phyloP scores from a whole-genome alignment of 805 yeast genomes.

The Hanseniaspora lindneri region DNA sequence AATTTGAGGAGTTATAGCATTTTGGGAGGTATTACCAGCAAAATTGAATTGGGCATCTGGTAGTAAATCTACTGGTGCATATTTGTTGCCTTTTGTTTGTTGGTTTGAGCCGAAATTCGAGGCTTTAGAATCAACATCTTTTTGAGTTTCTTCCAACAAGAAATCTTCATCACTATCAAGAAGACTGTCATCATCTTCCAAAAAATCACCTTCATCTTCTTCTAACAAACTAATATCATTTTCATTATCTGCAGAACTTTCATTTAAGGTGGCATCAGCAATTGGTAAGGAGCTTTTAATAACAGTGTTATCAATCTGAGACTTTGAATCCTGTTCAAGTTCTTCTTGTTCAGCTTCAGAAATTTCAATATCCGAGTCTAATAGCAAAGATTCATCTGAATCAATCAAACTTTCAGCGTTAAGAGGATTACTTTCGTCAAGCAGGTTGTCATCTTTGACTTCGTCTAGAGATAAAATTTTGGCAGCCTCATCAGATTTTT shows the following conservation, averaged over 20 bases:
- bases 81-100: conserved; percentile 1
- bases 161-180: conserved; percentile 26
- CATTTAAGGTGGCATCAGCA: conserved; percentile 29
- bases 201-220: conserved; percentile 25
- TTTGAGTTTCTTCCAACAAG: too few relatives aligned
- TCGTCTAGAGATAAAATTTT: too few relatives aligned
- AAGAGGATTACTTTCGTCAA: too few relatives aligned
- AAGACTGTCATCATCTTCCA: conserved; percentile 22
- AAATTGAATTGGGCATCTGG: too few relatives aligned
- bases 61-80: too few relatives aligned
- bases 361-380: too few relatives aligned
- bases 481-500: too few relatives aligned
- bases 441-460: too few relatives aligned
- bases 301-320: conserved; percentile 3
- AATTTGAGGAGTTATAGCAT: conserved; percentile 7
- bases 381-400: too few relatives aligned
- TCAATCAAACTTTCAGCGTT: too few relatives aligned
- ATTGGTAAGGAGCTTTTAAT: conserved; percentile 26
- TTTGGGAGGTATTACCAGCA: too few relatives aligned
- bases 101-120: not conserved
- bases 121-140: not conserved
- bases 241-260: conserved; percentile 20
- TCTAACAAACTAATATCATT: conserved; percentile 37
- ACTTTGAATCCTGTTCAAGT: not conserved
- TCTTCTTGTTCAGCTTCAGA: not conserved